Percentiles rank a stretch among this genome's conserved stretches.
Evolutionary conservation across 2,329 filamentous ascomycete species (phyloP).

Genomic region (Colletotrichum noveboracense): DNA sequence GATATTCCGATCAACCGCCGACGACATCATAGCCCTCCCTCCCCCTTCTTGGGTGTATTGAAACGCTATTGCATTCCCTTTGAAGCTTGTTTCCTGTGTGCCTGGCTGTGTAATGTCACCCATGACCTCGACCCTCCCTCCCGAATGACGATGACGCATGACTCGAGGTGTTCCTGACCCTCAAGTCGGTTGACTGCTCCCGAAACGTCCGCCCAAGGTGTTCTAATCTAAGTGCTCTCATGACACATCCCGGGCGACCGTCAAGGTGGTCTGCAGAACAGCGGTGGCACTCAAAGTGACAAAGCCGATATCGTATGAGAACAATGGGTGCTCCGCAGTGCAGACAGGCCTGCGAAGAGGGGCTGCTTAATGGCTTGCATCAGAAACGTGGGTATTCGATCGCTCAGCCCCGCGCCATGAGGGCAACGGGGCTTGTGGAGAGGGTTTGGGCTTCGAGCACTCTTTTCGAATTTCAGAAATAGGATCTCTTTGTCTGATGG

Average conservation of each 20-base stretch:
- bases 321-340: not conserved
- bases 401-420: not conserved
- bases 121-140: not conserved
- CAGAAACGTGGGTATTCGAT: slow-evolving; percentile 17
- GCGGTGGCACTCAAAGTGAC: not conserved
- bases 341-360: not conserved
- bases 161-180: not conserved
- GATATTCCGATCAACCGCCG: not conserved
- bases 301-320: not conserved
- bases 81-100: slow-evolving; percentile 3
- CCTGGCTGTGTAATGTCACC: not conserved
- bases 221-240: not conserved
- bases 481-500: not conserved
- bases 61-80: not conserved
- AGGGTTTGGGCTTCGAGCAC: not conserved
- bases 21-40: not conserved
- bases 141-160: not conserved
- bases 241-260: not conserved
- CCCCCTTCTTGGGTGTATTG: not conserved
- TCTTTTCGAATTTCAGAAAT: not conserved
- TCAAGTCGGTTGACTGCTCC: not conserved
- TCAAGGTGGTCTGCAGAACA: not conserved
- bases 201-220: not conserved
- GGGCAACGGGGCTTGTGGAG: not conserved
- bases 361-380: slow-evolving; percentile 20